A percentile compares a stretch with the other conserved stretches of the same genome.
phyloP scores from a whole-genome alignment of 306 rosid genomes.

The Lathyrus oleraceus region DNA sequence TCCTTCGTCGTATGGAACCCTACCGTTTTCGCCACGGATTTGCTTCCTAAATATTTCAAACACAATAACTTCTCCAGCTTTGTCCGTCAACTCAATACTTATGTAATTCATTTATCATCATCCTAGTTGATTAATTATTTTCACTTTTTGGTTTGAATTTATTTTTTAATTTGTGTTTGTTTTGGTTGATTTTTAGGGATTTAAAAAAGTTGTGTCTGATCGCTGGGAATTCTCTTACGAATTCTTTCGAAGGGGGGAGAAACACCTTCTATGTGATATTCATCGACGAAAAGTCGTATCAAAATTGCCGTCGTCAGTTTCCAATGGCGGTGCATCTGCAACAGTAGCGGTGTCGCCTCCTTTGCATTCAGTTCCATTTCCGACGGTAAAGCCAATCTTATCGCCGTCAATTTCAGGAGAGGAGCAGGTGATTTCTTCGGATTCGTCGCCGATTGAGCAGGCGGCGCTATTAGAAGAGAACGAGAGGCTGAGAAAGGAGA shows the following conservation, averaged over 20 bases:
- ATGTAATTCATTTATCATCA: slow-evolving; percentile 45
- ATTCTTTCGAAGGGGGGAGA: slow-evolving; percentile 64
- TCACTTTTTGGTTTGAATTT: background rate
- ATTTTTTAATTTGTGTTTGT: background rate
- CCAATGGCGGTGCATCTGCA: background rate
- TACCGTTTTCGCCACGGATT: slow-evolving; percentile 78
- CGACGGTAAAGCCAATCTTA: slow-evolving; percentile 30
- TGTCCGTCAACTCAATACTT: slow-evolving; percentile 91
- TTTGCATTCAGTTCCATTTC: slow-evolving; percentile 10
- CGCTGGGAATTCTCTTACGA: slow-evolving; percentile 93
- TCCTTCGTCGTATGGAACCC: slow-evolving; percentile 89
- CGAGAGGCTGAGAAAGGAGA: slow-evolving; percentile 76
- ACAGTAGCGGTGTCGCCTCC: slow-evolving; percentile 6
- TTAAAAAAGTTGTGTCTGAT: slow-evolving; percentile 77
- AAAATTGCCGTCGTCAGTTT: background rate
- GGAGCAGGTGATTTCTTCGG: slow-evolving; percentile 66
- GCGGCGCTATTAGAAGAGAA: slow-evolving; percentile 74
- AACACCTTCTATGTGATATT: slow-evolving; percentile 69
- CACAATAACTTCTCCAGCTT: slow-evolving; percentile 95
- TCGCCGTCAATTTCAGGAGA: slow-evolving; percentile 71
- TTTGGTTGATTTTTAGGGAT: slow-evolving; percentile 53
- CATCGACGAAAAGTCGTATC: slow-evolving; percentile 63
- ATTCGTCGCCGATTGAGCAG: slow-evolving; percentile 57
- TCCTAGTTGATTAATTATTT: background rate
- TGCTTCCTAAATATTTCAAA: slow-evolving; percentile 83